Percentiles rank a stretch among this genome's conserved stretches.
Conservation (phyloP, 2,329 filamentous ascomycete genomes). For the Aspergillus carbonarius region DNA sequence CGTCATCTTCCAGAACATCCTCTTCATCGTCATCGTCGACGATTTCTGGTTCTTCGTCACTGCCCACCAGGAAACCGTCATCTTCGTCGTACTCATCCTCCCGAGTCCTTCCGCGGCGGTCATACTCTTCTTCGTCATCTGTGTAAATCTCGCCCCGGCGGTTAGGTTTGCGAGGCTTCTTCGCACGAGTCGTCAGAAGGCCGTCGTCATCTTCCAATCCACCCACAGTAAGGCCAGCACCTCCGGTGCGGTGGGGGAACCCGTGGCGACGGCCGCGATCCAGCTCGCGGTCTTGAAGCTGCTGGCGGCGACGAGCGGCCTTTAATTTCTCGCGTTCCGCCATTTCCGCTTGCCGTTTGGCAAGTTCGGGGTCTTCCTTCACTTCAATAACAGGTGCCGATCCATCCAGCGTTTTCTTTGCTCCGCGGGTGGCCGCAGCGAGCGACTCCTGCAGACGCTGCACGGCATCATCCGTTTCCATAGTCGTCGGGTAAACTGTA, state of each 20-base stretch:
- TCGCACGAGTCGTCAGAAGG: constrained; percentile 41
- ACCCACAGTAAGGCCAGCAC: constrained; percentile 54
- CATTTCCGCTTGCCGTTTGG: constrained; percentile 58
- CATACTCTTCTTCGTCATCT: constrained; percentile 51
- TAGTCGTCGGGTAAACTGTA: constrained; percentile 55
- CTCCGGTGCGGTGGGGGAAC: constrained; percentile 45
- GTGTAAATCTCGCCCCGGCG: constrained; percentile 50
- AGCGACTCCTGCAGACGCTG: constrained; percentile 61
- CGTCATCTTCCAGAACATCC: constrained; percentile 43
- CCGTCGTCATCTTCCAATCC: constrained; percentile 61
- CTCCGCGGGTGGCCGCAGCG: constrained; percentile 55
- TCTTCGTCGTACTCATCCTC: constrained; percentile 82
- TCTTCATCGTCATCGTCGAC: constrained; percentile 47
- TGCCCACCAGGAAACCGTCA: constrained; percentile 68
- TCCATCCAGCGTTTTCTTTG: constrained; percentile 51
- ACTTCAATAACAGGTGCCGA: constrained; percentile 59
- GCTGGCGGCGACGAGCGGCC: constrained; percentile 54
- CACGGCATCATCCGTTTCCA: constrained; percentile 60
- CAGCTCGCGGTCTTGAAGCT: constrained; percentile 55
- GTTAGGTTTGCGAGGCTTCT: constrained; percentile 41
- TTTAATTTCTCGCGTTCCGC: constrained; percentile 59
- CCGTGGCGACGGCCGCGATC: constrained; percentile 54
- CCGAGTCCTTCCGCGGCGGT: constrained; percentile 52
- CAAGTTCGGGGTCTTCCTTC: constrained; percentile 63
- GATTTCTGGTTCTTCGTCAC: constrained; percentile 50